phyloP scores from a whole-genome alignment of 2,329 filamentous ascomycete species.

The Monosporascus cannonballus region DNA sequence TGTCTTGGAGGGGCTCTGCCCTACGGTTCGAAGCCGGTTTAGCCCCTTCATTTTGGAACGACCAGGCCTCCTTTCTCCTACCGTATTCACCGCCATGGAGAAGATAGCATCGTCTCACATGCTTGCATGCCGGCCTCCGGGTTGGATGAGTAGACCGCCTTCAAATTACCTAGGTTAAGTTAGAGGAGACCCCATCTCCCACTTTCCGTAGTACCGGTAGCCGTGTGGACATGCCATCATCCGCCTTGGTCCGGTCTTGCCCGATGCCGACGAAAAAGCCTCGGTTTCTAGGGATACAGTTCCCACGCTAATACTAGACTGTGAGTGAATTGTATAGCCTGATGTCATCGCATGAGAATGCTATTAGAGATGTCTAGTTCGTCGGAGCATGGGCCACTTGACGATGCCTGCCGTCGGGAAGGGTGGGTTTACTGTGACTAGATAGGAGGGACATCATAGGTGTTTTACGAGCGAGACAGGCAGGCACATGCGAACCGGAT shows the following conservation, averaged over 20 bases:
- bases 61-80: not conserved
- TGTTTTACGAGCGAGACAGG: not conserved
- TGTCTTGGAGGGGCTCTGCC: not conserved
- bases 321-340: not conserved
- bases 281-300: too few relatives aligned
- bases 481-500: not conserved
- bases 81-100: not conserved
- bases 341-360: not conserved
- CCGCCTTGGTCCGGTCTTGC: not conserved
- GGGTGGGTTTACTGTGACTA: not conserved
- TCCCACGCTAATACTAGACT: not conserved
- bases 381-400: too few relatives aligned
- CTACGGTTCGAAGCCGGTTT: not conserved
- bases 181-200: not conserved
- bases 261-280: not conserved
- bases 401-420: too few relatives aligned
- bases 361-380: not conserved
- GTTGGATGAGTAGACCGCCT: not conserved
- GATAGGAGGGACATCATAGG: not conserved
- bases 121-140: not conserved
- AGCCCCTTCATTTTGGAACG: too few relatives aligned
- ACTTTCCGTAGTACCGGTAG: not conserved
- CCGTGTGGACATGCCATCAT: not conserved
- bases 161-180: not conserved
- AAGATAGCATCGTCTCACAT: not conserved